Base-by-base conservation (phyloP, 306 rosid genomes). In the Luffa acutangula region DNA sequence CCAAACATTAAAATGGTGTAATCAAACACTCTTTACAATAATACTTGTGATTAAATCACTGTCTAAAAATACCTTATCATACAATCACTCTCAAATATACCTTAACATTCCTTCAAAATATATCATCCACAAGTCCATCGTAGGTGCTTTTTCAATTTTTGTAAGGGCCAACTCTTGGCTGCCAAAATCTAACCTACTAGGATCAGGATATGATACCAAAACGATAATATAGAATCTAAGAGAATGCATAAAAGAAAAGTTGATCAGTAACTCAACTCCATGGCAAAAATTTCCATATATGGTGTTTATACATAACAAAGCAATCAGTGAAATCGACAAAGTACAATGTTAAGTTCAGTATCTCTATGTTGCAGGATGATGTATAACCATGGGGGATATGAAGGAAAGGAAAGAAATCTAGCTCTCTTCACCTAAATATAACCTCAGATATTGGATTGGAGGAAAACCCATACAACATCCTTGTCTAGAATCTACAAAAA, bases 301-400 rank as follows among this genome's bases (percentile, higher is more conserved):
- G 57, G 75, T 84, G 92, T 82, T 85, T 87, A 87, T 91, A 89
- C 92, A 87, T 76, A 76, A 80, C 69, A 83, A 85, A 48, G 81
- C 85, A 78, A 91, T 84, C 63, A 84, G 87, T 81, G 25, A 84
- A 87, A 88, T 11, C 0, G 70, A 36, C 4, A 66, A 37, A 37
- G 75, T 67, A 67, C 52, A 67, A 21, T 41, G 25, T 67, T 18
- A 69, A n/a, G 36, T 69, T 46, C 3, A 15, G 36, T 42, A 69
- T 42, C 36, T n/a, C 53, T 41, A 69, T 42, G 17, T 42, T 18
- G 52, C 52, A 42, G 17, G 17, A 36, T 36, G 63, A 41, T 82
- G 85, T 83, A 79, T 20, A 34, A 34, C 59, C 73, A 66, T 58
- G 11, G 71, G 73, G 43, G 37, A 88, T 78, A 53, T 45, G 56